Base-by-base conservation (phyloP, 1,284 basidiomycete genomes). In the Grifola frondosa region DNA sequence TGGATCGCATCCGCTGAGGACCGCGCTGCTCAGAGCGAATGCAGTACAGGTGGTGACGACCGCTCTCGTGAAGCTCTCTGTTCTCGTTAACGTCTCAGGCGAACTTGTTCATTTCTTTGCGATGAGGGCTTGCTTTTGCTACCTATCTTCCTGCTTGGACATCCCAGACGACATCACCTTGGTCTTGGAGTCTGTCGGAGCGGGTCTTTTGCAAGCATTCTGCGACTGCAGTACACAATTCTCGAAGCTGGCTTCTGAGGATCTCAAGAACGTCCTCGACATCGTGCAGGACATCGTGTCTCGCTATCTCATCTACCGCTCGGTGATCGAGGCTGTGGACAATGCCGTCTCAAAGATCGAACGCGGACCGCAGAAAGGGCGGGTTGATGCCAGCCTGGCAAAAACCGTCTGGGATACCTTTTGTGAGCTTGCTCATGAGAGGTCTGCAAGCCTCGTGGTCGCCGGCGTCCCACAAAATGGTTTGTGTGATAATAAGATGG, bases 111-210 rank as follows among this genome's bases (percentile, higher is more conserved):
- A 64, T 13, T 38, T 64, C 8, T 58, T 61, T n/a, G 54, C 58
- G 4, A 55, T 67, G 42, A 52, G 65, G 9, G 49, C 62, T 15
- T 53, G 54, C 1, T 60, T 69, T 33, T 63, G 60, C 4, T 68
- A 61, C 47, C 54, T 68, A 6, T 42, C 48, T 10, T 69, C 69
- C 50, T 67, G 60, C 41, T 52, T 70, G 17, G 61, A 69, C 48
- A 64, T 64, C 0, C 65, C 63, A 3, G 66, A 69, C 39, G 68
- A 68, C 12, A 67, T 68, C 48, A 62, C 63, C 4, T 71, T 66
- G 66, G 58, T 70, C 12, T 53, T 41, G 0, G 60, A 68, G 48
- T 49, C 65, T 9, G 42, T 70, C 26, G 49, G 62, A 6, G 60
- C 66, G 6, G 69, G 68, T 9, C 51, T 70, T 3, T 44, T 70